Evolutionary conservation across 2,329 filamentous ascomycete species (phyloP), one percentile per base, ranked within the genome.

Genomic region (Pseudocercospora ulei): DNA sequence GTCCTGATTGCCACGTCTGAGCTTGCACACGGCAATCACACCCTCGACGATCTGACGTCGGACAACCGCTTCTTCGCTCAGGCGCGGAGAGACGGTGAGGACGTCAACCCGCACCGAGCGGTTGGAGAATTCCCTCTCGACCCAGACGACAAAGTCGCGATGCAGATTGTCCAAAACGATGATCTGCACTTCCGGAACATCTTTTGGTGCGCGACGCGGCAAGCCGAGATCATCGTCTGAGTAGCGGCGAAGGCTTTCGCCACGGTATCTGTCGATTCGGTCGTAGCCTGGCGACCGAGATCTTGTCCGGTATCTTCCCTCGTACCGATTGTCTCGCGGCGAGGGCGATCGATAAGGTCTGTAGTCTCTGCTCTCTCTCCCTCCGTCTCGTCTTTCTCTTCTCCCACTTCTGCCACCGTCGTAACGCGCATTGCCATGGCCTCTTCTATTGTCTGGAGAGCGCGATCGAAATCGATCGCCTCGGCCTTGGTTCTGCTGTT

Each of bases 151-250:
- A 55, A 93, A 95, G 40, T 84, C 79, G 44, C 80, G 71, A 43
- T 80, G 76, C 7, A 92, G 71, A 50, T 86, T 78, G 48, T 88
- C 78, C 28, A 88, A 69, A 3, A 92, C 73, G 17, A 95, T 74
- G 18, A 96, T 76, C 58, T 95, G 86, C 9, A 95, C 81, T 52
- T 96, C 86, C 2, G 88, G 87, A 13, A 95, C 78, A 48, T 90
- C 76, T 41, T 72, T 67, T 3, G 82, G 77, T 41, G 77, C 74
- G 41, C 86, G 72, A 39, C 78, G 74, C 27, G 85, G 83, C 5
- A 93, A 73, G 18, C 82, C 79, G 7, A 86, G 66, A 22, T 75
- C 72, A 24, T 72, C 67, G 38, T 79, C 72, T 34, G 70, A 62
- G 19, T 70, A 54, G 55, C 83, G 83, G 44, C 78, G 85, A 2